Percentiles rank a stretch among this genome's conserved stretches.
Evolutionary conservation across 2,329 filamentous ascomycete genomes (phyloP).

Genomic region (Fusarium tanahbumbuense): DNA sequence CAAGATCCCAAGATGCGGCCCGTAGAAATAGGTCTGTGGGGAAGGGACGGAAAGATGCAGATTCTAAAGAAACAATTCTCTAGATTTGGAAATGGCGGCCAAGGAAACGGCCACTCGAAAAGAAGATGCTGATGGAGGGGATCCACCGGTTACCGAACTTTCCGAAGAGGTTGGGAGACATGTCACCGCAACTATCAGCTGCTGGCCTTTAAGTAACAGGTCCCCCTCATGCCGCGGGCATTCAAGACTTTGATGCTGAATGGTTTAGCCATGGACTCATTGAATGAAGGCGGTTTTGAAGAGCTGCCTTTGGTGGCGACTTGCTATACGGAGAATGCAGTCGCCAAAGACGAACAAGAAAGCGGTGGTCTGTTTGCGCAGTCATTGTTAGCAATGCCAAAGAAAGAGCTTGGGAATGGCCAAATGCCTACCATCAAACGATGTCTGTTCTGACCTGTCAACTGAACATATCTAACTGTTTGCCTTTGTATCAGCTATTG

Average conservation of each 20-base stretch:
- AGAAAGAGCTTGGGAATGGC: not conserved
- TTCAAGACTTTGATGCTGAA: not conserved
- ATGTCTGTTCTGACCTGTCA: not conserved
- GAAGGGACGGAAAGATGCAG: conserved; percentile 27
- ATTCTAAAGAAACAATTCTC: conserved; percentile 18
- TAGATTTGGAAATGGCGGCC: conserved; percentile 31
- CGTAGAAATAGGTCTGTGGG: conserved; percentile 25
- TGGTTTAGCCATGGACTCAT: not conserved
- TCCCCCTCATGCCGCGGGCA: not conserved
- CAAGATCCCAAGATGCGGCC: conserved; percentile 33
- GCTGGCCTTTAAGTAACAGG: not conserved
- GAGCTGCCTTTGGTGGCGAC: not conserved
- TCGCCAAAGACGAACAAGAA: not conserved
- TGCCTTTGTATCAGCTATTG: not conserved
- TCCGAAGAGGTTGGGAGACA: conserved; percentile 35
- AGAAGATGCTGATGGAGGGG: conserved; percentile 31
- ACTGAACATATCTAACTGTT: not conserved
- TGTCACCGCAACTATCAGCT: not conserved
- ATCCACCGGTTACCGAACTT: conserved; percentile 39
- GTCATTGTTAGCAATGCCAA: not conserved
- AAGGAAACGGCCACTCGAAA: conserved; percentile 18
- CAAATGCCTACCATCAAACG: not conserved
- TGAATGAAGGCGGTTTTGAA: not conserved
- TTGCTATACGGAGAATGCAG: not conserved
- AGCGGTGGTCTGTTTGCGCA: not conserved